Base-by-base conservation (phyloP, 176 grass and related monocot genomes). In the Zizania latifolia region DNA sequence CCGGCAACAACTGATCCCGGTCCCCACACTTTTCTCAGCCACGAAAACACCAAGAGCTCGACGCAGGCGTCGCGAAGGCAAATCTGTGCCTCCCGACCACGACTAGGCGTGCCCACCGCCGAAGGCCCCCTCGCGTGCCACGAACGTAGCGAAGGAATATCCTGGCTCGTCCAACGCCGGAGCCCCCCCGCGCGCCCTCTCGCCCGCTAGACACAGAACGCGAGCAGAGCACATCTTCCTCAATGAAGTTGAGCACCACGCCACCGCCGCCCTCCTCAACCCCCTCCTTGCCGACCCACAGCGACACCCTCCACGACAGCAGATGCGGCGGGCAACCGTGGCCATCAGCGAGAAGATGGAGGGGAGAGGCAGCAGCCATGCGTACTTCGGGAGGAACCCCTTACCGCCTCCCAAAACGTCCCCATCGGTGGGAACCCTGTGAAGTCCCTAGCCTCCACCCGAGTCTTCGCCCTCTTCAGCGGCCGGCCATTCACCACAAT, bases 401-500 rank as follows among this genome's bases (percentile, higher is more conserved):
- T 83, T 58, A 99, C 80, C 54, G 83, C 84, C 53, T 78, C 86
- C 79, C 91, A 84, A 74, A 99, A 99, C 61, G 92, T 86, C 58
- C 86, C 88, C 65, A n/a, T n/a, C 72, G 79, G 54, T 41, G 82
- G 82, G 65, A 92, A 89, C 0, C 67, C 53, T 2, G 72, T 72
- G 23, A 93, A 80, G 71, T 86, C 76, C 39, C 44, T 86, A 28
- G 86, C 89, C 13, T 90, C 84, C 44, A 83, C 76, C 86, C 86
- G 66, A 23, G 81, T 71, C 81, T 79, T 94, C 44, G 95, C 95
- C 39, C 87, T 88, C 86, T 94, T 99, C n/a, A 94, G 82, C 78
- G 91, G 86, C 71, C 86, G 84, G 71, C 84, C 86, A 84, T 99
- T 99, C 38, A 99, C 95, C 79, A 99, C 95, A 91, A 99, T 99